Percentiles rank a stretch among this genome's conserved stretches.
These are phyloP conservation scores for Primulina huaijiensis DNA, from an alignment of 257 asterid species.

Conservation along the genomic window DNA sequence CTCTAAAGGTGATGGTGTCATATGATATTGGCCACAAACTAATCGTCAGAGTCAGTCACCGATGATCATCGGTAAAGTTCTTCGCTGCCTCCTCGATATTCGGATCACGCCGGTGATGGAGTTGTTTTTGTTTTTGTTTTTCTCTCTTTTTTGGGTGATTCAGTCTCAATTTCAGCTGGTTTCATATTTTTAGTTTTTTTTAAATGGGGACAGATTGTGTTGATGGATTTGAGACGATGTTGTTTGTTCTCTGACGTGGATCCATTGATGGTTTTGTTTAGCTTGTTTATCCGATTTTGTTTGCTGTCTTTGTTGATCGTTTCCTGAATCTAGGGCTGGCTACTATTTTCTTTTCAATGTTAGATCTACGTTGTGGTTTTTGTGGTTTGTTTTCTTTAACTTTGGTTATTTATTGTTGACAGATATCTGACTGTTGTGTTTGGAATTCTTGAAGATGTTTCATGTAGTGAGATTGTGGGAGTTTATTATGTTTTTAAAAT, in stretches of 20 bases:
- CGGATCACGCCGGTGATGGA: conserved; percentile 32
- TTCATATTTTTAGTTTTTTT: neutral
- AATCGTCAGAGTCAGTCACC: conserved; percentile 44
- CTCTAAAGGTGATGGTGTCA: conserved; percentile 41
- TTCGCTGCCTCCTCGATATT: conserved; percentile 28
- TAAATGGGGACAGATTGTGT: neutral
- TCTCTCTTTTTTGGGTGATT: neutral
- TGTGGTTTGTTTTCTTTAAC: neutral
- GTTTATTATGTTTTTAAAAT: too few relatives aligned
- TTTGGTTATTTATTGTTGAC: neutral
- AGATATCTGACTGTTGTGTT: neutral
- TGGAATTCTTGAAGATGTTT: neutral
- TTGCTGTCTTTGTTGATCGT: conserved; percentile 6
- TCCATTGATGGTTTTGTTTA: conserved; percentile 19
- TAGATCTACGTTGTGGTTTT: neutral
- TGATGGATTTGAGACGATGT: conserved; percentile 1
- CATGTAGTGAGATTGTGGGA: neutral
- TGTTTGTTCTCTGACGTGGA: conserved; percentile 5
- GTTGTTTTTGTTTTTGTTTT: neutral
- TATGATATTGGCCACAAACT: conserved; percentile 31
- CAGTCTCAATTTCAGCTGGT: neutral
- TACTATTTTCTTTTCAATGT: neutral
- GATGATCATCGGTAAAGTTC: conserved; percentile 53
- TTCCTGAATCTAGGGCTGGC: neutral
- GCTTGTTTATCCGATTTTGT: conserved; percentile 4